phyloP scores from a whole-genome alignment of 2,329 filamentous ascomycete genomes.

The Fusarium concolor region DNA sequence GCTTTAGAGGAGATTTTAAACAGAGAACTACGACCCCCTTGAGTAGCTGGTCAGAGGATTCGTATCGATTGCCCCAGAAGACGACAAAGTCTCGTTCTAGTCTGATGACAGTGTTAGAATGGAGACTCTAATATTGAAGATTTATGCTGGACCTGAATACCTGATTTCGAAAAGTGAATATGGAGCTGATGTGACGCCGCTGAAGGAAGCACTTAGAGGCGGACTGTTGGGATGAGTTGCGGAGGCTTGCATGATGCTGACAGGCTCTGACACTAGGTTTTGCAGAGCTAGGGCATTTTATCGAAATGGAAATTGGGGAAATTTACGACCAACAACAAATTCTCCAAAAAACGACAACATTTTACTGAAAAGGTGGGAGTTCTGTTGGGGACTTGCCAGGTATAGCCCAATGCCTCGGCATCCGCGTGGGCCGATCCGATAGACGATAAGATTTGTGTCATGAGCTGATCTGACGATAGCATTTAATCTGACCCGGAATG shows the following conservation, averaged over 20 bases:
- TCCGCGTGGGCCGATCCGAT: slow-evolving; percentile 15
- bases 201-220: not conserved
- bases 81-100: slow-evolving; percentile 83
- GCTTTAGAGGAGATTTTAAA: slow-evolving; percentile 72
- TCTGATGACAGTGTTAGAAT: slow-evolving; percentile 55
- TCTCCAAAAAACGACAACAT: not conserved
- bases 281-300: not conserved
- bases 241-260: slow-evolving; percentile 16
- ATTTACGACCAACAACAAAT: not conserved
- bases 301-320: not conserved
- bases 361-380: not conserved
- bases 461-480: slow-evolving; percentile 20
- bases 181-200: not conserved
- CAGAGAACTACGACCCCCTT: slow-evolving; percentile 80
- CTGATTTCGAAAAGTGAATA: slow-evolving; percentile 62
- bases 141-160: slow-evolving; percentile 50
- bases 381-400: not conserved
- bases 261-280: not conserved
- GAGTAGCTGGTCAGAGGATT: slow-evolving; percentile 78
- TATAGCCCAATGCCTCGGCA: slow-evolving; percentile 19
- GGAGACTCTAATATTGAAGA: not conserved
- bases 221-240: not conserved
- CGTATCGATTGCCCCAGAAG: slow-evolving; percentile 77
- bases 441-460: not conserved
- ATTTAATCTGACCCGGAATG: not conserved